phyloP scores from a whole-genome alignment of 2,329 filamentous ascomycete species.

The Fusarium oligoseptatum region DNA sequence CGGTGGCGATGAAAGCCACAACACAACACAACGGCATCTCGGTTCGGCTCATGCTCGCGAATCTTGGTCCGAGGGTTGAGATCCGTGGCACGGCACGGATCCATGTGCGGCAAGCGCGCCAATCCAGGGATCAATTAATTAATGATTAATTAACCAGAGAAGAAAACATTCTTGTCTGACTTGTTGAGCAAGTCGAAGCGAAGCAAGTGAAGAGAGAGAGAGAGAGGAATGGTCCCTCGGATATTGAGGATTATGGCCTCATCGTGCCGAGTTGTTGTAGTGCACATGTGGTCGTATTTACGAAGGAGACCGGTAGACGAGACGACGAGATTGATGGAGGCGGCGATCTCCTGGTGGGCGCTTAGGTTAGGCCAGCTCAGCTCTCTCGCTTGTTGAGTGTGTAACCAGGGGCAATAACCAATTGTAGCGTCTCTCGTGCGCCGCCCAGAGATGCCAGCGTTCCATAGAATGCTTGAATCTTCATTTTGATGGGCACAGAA shows the following conservation, averaged over 20 bases:
- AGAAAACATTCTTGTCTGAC: not conserved
- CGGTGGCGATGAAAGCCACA: constrained; percentile 1
- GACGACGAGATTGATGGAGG: not conserved
- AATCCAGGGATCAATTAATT: not conserved
- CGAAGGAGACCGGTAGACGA: not conserved
- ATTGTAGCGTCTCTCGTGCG: not conserved
- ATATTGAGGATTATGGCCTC: not conserved
- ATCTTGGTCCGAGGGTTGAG: constrained; percentile 1
- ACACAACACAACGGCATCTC: not conserved
- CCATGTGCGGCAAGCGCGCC: not conserved
- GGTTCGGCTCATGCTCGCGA: constrained; percentile 1
- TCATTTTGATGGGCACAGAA: not conserved
- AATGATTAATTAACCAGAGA: not conserved
- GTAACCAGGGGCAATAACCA: not conserved
- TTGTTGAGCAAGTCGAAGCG: not conserved
- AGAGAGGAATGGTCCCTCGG: not conserved
- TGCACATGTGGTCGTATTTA: not conserved
- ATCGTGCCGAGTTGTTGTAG: not conserved
- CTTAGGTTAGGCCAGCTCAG: not conserved
- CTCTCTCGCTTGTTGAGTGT: not conserved
- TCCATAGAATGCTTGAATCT: not conserved
- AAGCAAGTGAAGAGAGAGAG: not conserved
- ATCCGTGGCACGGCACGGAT: not conserved
- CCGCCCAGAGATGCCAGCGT: not conserved
- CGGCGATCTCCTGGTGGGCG: not conserved